Conservation (phyloP, 1,284 basidiomycete genomes). For the Athelia psychrophila region DNA sequence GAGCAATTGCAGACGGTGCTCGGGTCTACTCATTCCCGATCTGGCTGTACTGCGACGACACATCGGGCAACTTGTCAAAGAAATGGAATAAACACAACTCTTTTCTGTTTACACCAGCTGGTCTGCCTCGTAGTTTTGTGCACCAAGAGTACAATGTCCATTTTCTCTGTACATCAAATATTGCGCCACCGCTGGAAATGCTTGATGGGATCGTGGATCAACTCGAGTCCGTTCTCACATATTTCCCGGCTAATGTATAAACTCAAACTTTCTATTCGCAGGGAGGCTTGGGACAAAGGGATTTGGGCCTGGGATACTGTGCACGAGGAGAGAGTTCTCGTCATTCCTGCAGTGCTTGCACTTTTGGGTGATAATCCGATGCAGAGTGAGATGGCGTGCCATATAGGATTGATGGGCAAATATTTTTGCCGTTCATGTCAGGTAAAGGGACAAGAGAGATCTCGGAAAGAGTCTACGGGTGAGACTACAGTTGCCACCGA, state of each 20-base stretch:
- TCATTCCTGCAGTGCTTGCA: constrained; percentile 13
- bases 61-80: constrained; percentile 39
- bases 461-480: too few relatives aligned
- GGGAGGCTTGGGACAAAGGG: constrained; percentile 11
- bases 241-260: background rate
- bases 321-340: constrained; percentile 7
- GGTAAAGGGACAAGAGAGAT: background rate
- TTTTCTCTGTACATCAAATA: constrained; percentile 22
- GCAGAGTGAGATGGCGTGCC: constrained; percentile 18
- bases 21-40: constrained; percentile 25
- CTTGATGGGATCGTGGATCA: constrained; percentile 14
- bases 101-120: constrained; percentile 33
- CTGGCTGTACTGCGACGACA: constrained; percentile 43
- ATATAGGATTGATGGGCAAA: constrained; percentile 16
- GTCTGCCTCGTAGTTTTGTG: too few relatives aligned
- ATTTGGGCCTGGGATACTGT: constrained; percentile 14
- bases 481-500: too few relatives aligned
- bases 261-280: background rate
- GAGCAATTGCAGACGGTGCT: constrained; percentile 15
- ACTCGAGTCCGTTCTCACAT: constrained; percentile 12
- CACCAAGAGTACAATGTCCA: constrained; percentile 22
- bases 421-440: constrained; percentile 14
- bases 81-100: constrained; percentile 44
- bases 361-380: constrained; percentile 18
- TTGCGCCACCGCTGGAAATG: constrained; percentile 23